A percentile compares a stretch with the other conserved stretches of the same genome.
Evolutionary conservation across 169 alveolate species (phyloP).

Genomic region (Ichthyophthirius multifiliis): DNA sequence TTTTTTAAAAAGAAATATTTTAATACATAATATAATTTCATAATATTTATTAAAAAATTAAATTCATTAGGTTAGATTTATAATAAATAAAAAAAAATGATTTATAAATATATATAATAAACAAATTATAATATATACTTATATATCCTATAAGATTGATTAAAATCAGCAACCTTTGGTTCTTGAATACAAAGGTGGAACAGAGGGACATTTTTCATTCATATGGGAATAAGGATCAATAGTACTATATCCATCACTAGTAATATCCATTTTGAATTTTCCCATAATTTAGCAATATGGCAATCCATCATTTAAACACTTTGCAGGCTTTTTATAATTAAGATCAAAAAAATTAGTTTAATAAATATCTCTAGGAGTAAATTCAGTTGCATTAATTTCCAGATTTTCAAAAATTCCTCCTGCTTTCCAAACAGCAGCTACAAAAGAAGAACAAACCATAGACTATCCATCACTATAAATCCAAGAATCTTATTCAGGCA

Average conservation of each 20-base stretch:
- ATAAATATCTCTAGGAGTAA: constrained; percentile 80
- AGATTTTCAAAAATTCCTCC: constrained; percentile 81
- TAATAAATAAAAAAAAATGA: no score
- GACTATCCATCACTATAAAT: constrained; percentile 74
- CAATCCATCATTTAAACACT: constrained; percentile 67
- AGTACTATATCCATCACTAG: constrained; percentile 56
- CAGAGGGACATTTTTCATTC: constrained; percentile 81
- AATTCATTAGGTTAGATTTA: no score
- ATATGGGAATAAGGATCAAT: constrained; percentile 71
- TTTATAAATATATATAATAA: no score
- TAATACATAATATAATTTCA: no score
- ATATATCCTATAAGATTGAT: no score
- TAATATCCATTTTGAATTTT: constrained; percentile 54
- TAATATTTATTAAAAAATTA: no score
- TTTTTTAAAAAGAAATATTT: no score
- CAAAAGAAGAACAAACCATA: constrained; percentile 81
- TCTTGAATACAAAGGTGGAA: constrained; percentile 68
- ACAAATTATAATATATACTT: background rate
- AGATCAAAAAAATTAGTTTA: constrained; percentile 58
- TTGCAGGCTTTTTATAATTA: constrained; percentile 52
- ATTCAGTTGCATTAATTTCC: constrained; percentile 60
- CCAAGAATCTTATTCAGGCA: constrained; percentile 81
- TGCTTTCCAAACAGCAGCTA: constrained; percentile 64
- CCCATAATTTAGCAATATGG: constrained; percentile 86
- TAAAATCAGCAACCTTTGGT: constrained; percentile 73